Conservation (phyloP, 2,329 filamentous ascomycete genomes). For the Cytospora piceicola region DNA sequence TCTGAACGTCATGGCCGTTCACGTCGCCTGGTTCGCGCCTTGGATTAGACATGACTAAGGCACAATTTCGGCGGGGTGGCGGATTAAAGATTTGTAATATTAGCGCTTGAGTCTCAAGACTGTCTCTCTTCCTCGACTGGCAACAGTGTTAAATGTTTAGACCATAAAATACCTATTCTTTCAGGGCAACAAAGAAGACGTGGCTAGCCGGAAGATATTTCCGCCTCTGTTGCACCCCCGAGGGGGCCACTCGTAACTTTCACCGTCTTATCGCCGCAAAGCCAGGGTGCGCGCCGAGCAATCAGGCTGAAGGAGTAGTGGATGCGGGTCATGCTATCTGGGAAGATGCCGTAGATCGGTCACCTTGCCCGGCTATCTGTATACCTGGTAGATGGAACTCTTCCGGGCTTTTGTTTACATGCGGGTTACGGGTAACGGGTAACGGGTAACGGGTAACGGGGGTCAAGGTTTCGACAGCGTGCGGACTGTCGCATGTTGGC, state of each 20-base stretch:
- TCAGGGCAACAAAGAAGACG: not conserved
- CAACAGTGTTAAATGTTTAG: not conserved
- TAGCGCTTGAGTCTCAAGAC: not conserved
- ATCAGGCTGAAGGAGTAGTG: not conserved
- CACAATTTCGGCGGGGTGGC: not conserved
- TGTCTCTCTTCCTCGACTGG: not conserved
- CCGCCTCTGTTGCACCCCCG: not conserved
- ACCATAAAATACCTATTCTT: not conserved
- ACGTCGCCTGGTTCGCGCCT: conserved; percentile 6
- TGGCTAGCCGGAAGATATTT: too few species aligned
- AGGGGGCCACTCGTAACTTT: not conserved
- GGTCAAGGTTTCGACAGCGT: too few species aligned
- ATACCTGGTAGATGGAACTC: not conserved
- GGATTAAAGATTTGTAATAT: not conserved
- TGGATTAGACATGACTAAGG: not conserved
- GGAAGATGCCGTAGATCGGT: not conserved
- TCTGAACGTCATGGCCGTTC: conserved; percentile 26
- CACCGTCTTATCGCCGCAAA: not conserved
- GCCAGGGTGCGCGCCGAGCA: not conserved
- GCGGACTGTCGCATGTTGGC: too few species aligned
- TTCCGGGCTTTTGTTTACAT: too few species aligned
- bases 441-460: too few species aligned
- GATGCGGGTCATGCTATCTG: not conserved
- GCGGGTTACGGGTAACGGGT: too few species aligned
- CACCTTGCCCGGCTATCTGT: not conserved